Evolutionary conservation across 2,329 filamentous ascomycete species (phyloP).

Genomic region (Periconia sp.): DNA sequence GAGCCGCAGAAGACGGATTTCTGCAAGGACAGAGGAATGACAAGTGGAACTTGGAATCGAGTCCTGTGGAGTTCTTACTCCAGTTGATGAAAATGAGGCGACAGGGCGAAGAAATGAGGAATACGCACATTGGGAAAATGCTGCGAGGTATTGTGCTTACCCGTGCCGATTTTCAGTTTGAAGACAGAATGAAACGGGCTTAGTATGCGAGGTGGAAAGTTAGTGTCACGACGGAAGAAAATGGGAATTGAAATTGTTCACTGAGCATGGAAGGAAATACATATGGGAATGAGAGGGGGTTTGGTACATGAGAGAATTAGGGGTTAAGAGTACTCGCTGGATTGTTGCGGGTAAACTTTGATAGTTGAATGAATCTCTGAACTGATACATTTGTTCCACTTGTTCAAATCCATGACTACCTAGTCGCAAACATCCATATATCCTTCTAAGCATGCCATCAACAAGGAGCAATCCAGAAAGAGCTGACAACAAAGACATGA

Average conservation of each 20-base stretch:
- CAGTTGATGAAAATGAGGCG: conserved; percentile 34
- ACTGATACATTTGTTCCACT: neutral
- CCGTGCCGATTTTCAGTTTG: conserved; percentile 28
- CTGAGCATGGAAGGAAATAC: too few relatives aligned
- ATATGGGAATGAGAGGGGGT: too few relatives aligned
- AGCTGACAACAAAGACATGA: too few relatives aligned
- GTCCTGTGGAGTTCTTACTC: conserved; percentile 47
- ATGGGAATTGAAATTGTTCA: too few relatives aligned
- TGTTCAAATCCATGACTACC: neutral
- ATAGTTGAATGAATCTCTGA: neutral
- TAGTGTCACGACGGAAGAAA: too few relatives aligned
- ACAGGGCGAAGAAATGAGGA: conserved; percentile 42
- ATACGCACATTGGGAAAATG: conserved; percentile 49
- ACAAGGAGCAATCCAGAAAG: too few relatives aligned
- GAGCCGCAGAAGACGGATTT: conserved; percentile 40
- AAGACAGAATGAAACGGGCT: neutral
- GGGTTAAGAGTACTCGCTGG: too few relatives aligned
- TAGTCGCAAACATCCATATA: neutral
- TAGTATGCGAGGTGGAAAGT: too few relatives aligned
- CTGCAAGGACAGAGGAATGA: conserved; percentile 29
- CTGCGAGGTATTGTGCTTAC: conserved; percentile 42
- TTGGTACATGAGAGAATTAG: too few relatives aligned
- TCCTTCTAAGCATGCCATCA: too few relatives aligned
- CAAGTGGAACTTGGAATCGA: conserved; percentile 37
- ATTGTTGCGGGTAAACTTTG: too few relatives aligned